Evolutionary conservation across 495 filamentous ascomycete genomes (phyloP), one percentile per base, ranked within the genome.

Genomic region (Jackrogersella multiformis): DNA sequence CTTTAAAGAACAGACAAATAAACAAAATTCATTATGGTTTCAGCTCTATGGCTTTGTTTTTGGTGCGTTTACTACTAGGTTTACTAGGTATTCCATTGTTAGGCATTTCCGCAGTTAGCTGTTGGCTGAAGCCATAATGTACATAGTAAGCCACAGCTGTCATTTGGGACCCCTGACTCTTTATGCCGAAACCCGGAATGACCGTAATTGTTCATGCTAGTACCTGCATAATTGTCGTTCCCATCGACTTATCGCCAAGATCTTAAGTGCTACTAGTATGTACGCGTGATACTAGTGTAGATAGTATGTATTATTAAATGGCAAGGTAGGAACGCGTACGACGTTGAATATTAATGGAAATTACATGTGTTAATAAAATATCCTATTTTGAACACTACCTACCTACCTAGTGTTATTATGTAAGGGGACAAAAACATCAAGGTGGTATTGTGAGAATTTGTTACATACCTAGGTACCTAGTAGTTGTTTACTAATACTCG

Each of bases 61-160:
- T n/a, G n/a, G n/a, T n/a, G n/a, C n/a, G n/a, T n/a, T n/a, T n/a
- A n/a, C 12, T 1, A 24, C 26, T 46, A 20, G 6, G 9, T 23
- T 23, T 10, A 26, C 42, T 21, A 26, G 42, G 42, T 46, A 46
- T 46, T 8, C 26, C 20, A 4, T 7, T 7, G 3, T 30, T 30
- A 30, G 26, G 4, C 26, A 30, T 4, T 7, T 42, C 23, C 42
- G 21, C 51, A 36, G 38, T 32, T 66, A 45, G 58, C 58, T 57
- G 46, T 24, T 56, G 28, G 64, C 32, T 53, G 39, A 56, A 68
- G 65, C 58, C 59, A 28, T 56, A 41, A 59, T 68, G 59, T 59
- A n/a, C n/a, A n/a, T n/a, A n/a, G n/a, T n/a, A 68, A 68, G 66
- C 66, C 59, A 68, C 54, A 64, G 12, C 59, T 68, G 54, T 63